These are phyloP conservation scores for Eucalyptus marginata DNA, from an alignment of 345 rosid genomes.

Conservation along the genomic window DNA sequence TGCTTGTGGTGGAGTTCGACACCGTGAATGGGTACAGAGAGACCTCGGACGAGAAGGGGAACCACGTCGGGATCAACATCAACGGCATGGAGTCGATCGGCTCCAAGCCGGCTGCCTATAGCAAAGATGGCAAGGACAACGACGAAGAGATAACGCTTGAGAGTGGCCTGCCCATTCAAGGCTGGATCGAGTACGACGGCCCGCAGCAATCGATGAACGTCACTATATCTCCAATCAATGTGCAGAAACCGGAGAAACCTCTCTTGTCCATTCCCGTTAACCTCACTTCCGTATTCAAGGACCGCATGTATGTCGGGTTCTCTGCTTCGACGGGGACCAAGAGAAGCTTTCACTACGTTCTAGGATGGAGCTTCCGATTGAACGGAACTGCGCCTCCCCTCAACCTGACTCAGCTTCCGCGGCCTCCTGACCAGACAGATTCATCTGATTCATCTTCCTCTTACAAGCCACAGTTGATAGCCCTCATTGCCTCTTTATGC, in stretches of 20 bases:
- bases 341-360: slow-evolving; percentile 49
- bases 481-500: slow-evolving; percentile 21
- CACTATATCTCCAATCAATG: slow-evolving; percentile 20
- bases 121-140: background rate
- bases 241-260: slow-evolving; percentile 35
- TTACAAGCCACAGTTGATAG: slow-evolving; percentile 1
- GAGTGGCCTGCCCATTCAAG: slow-evolving; percentile 32
- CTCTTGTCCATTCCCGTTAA: slow-evolving; percentile 1
- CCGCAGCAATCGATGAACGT: slow-evolving; percentile 5
- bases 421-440: slow-evolving; percentile 2
- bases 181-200: slow-evolving; percentile 58
- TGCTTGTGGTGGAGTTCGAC: slow-evolving; percentile 53
- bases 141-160: slow-evolving; percentile 12
- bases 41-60: slow-evolving; percentile 6
- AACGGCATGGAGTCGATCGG: slow-evolving; percentile 14
- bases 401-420: slow-evolving; percentile 24
- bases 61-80: slow-evolving; percentile 41
- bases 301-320: slow-evolving; percentile 57
- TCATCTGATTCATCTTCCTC: background rate
- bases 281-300: background rate
- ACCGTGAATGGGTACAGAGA: slow-evolving; percentile 27
- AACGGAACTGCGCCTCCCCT: slow-evolving; percentile 26
- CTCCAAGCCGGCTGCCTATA: slow-evolving; percentile 8
- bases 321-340: slow-evolving; percentile 60
- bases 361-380: slow-evolving; percentile 68